Base-by-base conservation (phyloP, 345 rosid genomes). In the Pelargonium nanum region DNA sequence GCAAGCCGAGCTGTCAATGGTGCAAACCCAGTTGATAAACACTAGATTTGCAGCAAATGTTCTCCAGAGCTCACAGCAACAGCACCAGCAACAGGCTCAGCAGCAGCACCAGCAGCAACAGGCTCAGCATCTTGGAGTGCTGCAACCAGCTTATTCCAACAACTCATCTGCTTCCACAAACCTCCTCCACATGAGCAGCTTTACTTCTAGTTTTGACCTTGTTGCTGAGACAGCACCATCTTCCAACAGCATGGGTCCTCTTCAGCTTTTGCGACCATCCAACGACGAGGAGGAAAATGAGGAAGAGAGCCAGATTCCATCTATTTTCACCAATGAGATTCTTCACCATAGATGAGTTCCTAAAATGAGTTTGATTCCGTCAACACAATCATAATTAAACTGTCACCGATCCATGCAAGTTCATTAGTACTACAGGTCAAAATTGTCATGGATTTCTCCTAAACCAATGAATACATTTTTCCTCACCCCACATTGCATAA, bases 131-230 rank as follows among this genome's bases (percentile, higher is more conserved):
- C 63, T 44, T 6, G 24, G 30, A 20, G 64, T 81, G 76, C 80
- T 77, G 62, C 97, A 92, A 71, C 89, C 93, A 1, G 81, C 85
- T 26, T 86, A 86, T 76, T 92, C 98, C 64, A 92, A 83, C 87
- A 86, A 85, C 68, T 92, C 98, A n/a, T 82, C 98, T 1, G 86
- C 81, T 62, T 86, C 98, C 66, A 85, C 82, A 48, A 79, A 78
- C 78, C 80, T 88, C 73, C 69, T 80, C 26, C 72, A 83, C 73
- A 70, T 83, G 68, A 73, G 65, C 77, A 75, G 60, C 54, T 82
- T 85, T 57, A 32, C 81, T 22, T 64, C 73, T 32, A 70, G 71
- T 71, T 77, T 80, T 55, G 91, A 87, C 61, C 63, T 86, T 50
- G 70, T 74, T 16, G 75, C 82, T 0, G 84, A 75, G 45, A 62